Evolutionary conservation across 129 eudicot genomes (phyloP).

Genomic region (Ambrosia artemisiifolia): DNA sequence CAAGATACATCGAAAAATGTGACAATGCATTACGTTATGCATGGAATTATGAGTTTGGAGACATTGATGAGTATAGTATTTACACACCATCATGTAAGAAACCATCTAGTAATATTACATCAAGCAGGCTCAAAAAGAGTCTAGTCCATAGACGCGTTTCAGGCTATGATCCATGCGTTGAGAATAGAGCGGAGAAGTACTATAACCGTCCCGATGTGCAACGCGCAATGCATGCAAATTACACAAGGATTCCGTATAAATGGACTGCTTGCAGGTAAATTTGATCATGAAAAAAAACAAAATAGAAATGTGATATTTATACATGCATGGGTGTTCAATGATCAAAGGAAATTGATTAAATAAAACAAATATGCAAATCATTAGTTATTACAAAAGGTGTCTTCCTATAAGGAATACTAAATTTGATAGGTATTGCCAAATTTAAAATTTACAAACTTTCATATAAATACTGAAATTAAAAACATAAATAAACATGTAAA

Average conservation of each 20-base stretch:
- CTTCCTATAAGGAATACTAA: too few species aligned
- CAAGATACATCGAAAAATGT: conserved; percentile 37
- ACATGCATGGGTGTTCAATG: too few species aligned
- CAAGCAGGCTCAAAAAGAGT: conserved; percentile 42
- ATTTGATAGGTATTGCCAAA: too few species aligned
- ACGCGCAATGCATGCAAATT: conserved; percentile 67
- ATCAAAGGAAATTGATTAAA: too few species aligned
- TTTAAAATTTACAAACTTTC: too few species aligned
- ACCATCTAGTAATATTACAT: conserved; percentile 9
- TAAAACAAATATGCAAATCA: too few species aligned
- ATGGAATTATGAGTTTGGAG: conserved; percentile 46
- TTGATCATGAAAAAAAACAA: not conserved
- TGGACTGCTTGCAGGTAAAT: conserved; percentile 89
- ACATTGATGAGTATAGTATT: conserved; percentile 72
- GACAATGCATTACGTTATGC: conserved; percentile 56
- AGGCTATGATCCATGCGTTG: conserved; percentile 84
- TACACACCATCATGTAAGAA: conserved; percentile 62
- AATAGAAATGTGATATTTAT: too few species aligned
- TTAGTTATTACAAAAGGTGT: too few species aligned
- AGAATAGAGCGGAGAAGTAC: conserved; percentile 62
- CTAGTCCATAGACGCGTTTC: conserved; percentile 33
- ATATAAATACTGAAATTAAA: too few species aligned
- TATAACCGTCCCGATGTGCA: conserved; percentile 79
- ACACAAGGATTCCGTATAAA: conserved; percentile 50
- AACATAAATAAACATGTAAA: too few species aligned